Evolutionary conservation across 2,329 filamentous ascomycete species (phyloP), one percentile per base, ranked within the genome.

Genomic region (Fusarium papillatum): DNA sequence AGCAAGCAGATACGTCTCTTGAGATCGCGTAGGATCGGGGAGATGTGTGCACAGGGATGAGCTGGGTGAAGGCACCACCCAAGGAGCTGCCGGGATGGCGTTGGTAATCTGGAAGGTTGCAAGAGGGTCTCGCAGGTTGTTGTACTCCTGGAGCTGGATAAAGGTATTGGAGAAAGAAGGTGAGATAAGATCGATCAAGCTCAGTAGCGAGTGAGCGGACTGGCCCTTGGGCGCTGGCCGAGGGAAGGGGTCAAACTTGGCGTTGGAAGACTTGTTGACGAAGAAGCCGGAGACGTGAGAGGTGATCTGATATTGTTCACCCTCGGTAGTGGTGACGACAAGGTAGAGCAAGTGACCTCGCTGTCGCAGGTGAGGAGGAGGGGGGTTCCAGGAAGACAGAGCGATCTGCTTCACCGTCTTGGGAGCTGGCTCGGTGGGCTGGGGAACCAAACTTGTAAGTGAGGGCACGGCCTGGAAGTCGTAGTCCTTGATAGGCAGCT

Each of bases 51-150:
- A 92, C 73, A 92, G 85, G 9, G 91, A 84, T 8, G 92, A 93
- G 16, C 89, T 90, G 14, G 92, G 88, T 8, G 92, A 87, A 24
- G 95, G 92, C 34, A 98, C 95, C 67, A 96, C 87, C 97, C 97
- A 99, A 26, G 97, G 97, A 76, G 94, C 95, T 36, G 96, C 92
- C 2, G 97, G 97, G 66, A 98, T 95, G 34, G 96, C 93, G 84
- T 98, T 98, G 64, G 96, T 97, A 82, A 98, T 95, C 83, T 98
- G 96, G 87, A 98, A 98, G 60, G 95, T 97, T 38, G 96, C 94
- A 70, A 99, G 87, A 38, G 97, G 95, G 80, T 99, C 97, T 81
- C 94, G 94, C 80, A 92, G 89, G 83, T 93, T 94, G 85, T 97
- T 98, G 84, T 92, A 93, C 80, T 97, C 94, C 80, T 98, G 94